These are phyloP conservation scores for Immersiella caudata DNA, from an alignment of 495 filamentous ascomycete species.

Conservation along the genomic window DNA sequence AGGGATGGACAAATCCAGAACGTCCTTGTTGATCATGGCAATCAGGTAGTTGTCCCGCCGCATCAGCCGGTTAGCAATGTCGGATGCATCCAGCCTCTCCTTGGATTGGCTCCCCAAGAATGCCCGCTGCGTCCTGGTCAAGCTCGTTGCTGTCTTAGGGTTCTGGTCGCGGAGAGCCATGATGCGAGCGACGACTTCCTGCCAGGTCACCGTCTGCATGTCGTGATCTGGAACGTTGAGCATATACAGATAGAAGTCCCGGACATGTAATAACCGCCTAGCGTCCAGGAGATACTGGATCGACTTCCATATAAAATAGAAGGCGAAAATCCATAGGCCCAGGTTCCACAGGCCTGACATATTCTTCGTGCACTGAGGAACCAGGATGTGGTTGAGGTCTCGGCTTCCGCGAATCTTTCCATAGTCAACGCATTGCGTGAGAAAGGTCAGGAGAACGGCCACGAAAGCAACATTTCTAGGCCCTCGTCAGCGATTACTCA, in stretches of 20 bases:
- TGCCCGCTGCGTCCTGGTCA: slow-evolving; percentile 57
- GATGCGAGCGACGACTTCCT: slow-evolving; percentile 85
- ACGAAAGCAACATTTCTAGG: slow-evolving; percentile 69
- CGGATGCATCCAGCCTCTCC: slow-evolving; percentile 92
- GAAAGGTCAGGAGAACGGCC: slow-evolving; percentile 79
- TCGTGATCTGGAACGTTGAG: slow-evolving; percentile 87
- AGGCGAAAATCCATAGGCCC: slow-evolving; percentile 80
- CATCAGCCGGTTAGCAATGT: slow-evolving; percentile 97
- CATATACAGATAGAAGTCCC: slow-evolving; percentile 86
- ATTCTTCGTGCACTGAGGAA: slow-evolving; percentile 80
- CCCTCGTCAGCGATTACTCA: slow-evolving; percentile 25
- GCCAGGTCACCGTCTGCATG: slow-evolving; percentile 96
- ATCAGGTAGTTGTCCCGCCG: slow-evolving; percentile 95
- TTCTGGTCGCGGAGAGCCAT: slow-evolving; percentile 89
- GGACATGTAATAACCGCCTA: slow-evolving; percentile 72
- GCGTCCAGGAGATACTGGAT: slow-evolving; percentile 76
- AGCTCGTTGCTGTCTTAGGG: slow-evolving; percentile 70
- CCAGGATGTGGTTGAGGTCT: slow-evolving; percentile 72
- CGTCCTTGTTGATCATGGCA: slow-evolving; percentile 93
- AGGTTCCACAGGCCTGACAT: slow-evolving; percentile 83
- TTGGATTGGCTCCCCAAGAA: slow-evolving; percentile 86
- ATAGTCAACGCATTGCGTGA: slow-evolving; percentile 88
- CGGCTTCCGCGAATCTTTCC: slow-evolving; percentile 71
- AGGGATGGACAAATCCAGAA: slow-evolving; percentile 82
- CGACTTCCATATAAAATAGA: slow-evolving; percentile 82